Evolutionary conservation across 768 basidiomycete species (phyloP), one percentile per base, ranked within the genome.

Genomic region (Macrocybe gigantea): DNA sequence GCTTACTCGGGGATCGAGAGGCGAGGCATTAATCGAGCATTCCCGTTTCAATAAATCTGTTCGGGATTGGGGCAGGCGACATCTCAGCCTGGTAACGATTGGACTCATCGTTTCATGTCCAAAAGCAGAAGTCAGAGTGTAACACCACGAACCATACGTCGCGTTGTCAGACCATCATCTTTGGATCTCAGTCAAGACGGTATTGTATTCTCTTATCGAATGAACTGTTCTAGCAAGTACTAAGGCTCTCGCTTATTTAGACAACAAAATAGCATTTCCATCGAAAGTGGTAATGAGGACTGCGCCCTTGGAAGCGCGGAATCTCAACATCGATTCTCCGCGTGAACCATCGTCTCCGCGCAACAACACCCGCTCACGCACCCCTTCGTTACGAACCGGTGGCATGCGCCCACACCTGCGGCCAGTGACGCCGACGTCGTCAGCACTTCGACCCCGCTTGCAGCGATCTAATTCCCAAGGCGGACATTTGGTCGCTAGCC

Each of bases 1-100:
- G 12, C 73, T 95, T 44, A 93, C 92, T 4, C 79, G 92, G 5
- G 89, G 90, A 6, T 86, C 81, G 44, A 60, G 74, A 44, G 69
- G 66, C 1, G 66, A 68, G 49, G 48, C 60, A 5, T 13, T 60
- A 14, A 58, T 64, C 12, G 59, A 61, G 29, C 53, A 50, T 40
- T 40, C 60, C 58, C 53, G 57, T 15, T 47, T 65, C 31, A 64
- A 59, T 44, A 57, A 49, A 30, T 66, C 72, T 0, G 59, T 75
- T 54, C 69, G 72, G 41, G 77, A 77, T 48, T 83, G 80, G 83
- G 70, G 82, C 0, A 67, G 69, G 47, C 71, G 79, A 7, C 74
- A 78, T 49, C 60, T 83, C 30, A 81, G 73, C 48, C 64, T 84
- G 37, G 79, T 53, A 72, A 75, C 3, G 80, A 78, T 47, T 75